Conservation (phyloP, 805 yeast genomes). For the Cyberlindnera xylosilytica region DNA sequence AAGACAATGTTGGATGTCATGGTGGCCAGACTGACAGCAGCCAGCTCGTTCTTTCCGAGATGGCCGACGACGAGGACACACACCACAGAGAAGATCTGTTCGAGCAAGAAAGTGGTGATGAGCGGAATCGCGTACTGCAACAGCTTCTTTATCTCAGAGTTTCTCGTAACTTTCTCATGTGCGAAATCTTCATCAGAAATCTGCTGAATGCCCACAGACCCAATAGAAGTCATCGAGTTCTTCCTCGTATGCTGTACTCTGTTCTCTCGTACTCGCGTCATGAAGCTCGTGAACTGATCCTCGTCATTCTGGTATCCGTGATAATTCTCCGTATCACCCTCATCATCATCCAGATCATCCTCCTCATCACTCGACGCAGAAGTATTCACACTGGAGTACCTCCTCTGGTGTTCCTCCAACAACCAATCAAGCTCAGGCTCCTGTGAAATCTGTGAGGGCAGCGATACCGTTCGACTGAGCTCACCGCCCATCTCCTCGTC, state of each 20-base stretch:
- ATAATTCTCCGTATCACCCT: conserved; percentile 14
- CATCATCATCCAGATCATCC: conserved; percentile 16
- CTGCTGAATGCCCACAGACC: conserved; percentile 21
- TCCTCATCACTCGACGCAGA: conserved; percentile 18
- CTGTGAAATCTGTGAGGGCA: conserved; percentile 36
- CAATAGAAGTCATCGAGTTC: conserved; percentile 23
- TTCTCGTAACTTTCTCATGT: conserved; percentile 33
- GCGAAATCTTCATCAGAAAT: conserved; percentile 27
- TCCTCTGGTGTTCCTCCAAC: conserved; percentile 37
- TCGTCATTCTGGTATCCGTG: conserved; percentile 26
- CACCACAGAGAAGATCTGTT: conserved; percentile 53
- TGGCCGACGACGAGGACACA: conserved; percentile 74
- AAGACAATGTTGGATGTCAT: conserved; percentile 82
- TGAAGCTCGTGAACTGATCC: conserved; percentile 21
- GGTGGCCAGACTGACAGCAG: conserved; percentile 79
- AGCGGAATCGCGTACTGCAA: conserved; percentile 51
- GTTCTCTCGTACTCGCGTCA: conserved; percentile 23
- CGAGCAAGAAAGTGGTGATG: conserved; percentile 54
- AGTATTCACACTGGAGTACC: conserved; percentile 31
- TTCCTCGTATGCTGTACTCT: conserved; percentile 12
- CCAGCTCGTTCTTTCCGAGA: conserved; percentile 73
- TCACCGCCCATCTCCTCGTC: conserved; percentile 32
- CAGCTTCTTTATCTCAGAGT: conserved; percentile 34
- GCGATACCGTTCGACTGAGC: conserved; percentile 37
- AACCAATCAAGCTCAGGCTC: conserved; percentile 38